These are phyloP conservation scores for Pseudocercospora ulei DNA, from an alignment of 2,329 filamentous ascomycete species.

Conservation along the genomic window DNA sequence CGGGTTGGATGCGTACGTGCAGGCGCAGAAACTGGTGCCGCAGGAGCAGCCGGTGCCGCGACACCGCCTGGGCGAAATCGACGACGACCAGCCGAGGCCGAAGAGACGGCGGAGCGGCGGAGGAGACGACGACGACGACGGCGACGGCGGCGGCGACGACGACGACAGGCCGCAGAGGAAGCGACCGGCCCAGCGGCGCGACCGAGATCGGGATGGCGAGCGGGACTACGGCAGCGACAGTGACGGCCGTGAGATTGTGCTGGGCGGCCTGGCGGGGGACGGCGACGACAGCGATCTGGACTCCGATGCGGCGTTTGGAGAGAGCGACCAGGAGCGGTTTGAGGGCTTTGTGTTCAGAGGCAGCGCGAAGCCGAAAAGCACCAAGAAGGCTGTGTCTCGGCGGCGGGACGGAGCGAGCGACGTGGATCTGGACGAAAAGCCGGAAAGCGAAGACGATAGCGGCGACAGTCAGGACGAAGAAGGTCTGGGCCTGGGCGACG, in stretches of 20 bases:
- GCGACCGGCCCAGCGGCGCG: constrained; percentile 26
- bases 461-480: constrained; percentile 47
- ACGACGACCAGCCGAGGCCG: constrained; percentile 38
- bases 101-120: constrained; percentile 40
- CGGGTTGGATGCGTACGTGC: constrained; percentile 53
- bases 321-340: constrained; percentile 78
- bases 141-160: too few relatives aligned
- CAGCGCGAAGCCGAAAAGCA: constrained; percentile 45
- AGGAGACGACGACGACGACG: constrained; percentile 44
- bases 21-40: constrained; percentile 49
- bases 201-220: constrained; percentile 35
- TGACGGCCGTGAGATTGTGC: constrained; percentile 73
- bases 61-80: constrained; percentile 51
- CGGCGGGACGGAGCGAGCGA: constrained; percentile 27
- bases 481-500: constrained; percentile 45
- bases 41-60: constrained; percentile 48
- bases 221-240: constrained; percentile 71
- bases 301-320: constrained; percentile 74
- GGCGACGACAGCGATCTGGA: constrained; percentile 61
- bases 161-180: constrained; percentile 30
- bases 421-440: constrained; percentile 45
- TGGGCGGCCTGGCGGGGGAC: constrained; percentile 56
- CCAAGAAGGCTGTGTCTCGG: constrained; percentile 32
- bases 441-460: constrained; percentile 37
- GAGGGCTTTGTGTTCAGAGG: constrained; percentile 63